Base-by-base conservation (phyloP, 192 early-diverging fungal genomes). In the Linnemannia hyalina region DNA sequence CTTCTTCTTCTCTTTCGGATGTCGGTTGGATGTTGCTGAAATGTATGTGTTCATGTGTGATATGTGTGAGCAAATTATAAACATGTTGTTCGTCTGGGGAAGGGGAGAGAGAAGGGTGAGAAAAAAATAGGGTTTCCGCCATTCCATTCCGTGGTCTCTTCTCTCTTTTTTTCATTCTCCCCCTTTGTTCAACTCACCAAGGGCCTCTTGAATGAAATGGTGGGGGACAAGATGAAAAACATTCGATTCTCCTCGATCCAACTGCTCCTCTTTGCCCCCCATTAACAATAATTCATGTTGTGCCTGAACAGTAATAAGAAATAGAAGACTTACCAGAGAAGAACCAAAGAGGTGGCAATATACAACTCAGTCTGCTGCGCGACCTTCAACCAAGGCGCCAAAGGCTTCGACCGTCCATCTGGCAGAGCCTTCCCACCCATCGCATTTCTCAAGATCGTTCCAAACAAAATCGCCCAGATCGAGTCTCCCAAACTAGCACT, bases 381-480 rank as follows among this genome's bases (percentile, higher is more conserved):
- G 35, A 86, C 79, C 76, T 91, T 91, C 15, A 91, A 69, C 87
- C 88, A 89, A 6, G 82, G 86, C 1, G 87, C 83, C 22, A 91
- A 77, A 38, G 75, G 76, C 26, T 71, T 78, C 10, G 77, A 78
- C 20, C 77, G 47, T 6, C 77, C 77, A 38, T 78, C 77, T 5
- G 77, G 77, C 69, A 78, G 32, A 13, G 77, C 44, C n/a, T 69
- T 69, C 10, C 77, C 69, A 0, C 44, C 69, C 69, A 78, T 70
- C 20, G 72, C 73, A 73, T 88, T 89, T 20, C 90, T 82, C 5
- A 89, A 41, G 9, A 85, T 29, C 6, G 89, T 81, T 6, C 90
- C 90, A 73, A 91, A 82, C 20, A 91, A 71, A 63, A 91, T 91
- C 16, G 88, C 90, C 90, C 90, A 91, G 55, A 91, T 89, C 22